Evolutionary conservation across 73 alveolate species (phyloP), one percentile per base, ranked within the genome.

Genomic region (Tetrahymena malaccensis): DNA sequence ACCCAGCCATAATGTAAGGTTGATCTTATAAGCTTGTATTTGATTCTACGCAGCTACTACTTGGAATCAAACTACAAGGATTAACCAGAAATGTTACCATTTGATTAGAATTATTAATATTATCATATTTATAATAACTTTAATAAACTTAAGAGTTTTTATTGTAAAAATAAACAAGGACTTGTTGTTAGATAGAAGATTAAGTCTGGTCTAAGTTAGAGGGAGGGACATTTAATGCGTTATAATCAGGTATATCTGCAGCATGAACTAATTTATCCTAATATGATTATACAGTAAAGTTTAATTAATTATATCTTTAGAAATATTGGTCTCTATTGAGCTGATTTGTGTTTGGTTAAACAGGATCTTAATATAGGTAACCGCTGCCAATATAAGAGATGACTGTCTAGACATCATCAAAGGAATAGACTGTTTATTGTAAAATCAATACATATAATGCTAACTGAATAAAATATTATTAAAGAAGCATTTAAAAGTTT

Each of bases 31-130:
- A 55, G 43, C 94, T 93, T 94, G 93, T 85, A 3, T 93, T 93
- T 37, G 83, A 93, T 37, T 55, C 95, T 13, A 93, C 95, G 94
- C 97, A 96, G 93, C 96, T 93, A 94, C 94, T 89, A 93, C 85
- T 95, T 43, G 93, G 27, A 83, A 84, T 58, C 35, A 93, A 43
- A 31, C 9, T 12, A 37, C 97, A 96, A 56, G 97, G 97, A 70
- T 96, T 44, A 17, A 96, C 95, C 85, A 94, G 44, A 33, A 96
- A 70, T 70, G 34, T 31, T 4, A 70, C 89, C 34, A 9, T n/a
- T 70, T 70, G 25, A 70, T 70, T 27, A 8, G 89, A 70, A 25
- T 70, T 70, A 25, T 70, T 70, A n/a, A 70, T n/a, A 6, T 70
- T 70, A 31, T 70, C 89, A 17, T 27, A 70, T 70, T 70, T 70